phyloP scores from a whole-genome alignment of 352 stramenopile genomes.

The Globisporangium cystogenes region DNA sequence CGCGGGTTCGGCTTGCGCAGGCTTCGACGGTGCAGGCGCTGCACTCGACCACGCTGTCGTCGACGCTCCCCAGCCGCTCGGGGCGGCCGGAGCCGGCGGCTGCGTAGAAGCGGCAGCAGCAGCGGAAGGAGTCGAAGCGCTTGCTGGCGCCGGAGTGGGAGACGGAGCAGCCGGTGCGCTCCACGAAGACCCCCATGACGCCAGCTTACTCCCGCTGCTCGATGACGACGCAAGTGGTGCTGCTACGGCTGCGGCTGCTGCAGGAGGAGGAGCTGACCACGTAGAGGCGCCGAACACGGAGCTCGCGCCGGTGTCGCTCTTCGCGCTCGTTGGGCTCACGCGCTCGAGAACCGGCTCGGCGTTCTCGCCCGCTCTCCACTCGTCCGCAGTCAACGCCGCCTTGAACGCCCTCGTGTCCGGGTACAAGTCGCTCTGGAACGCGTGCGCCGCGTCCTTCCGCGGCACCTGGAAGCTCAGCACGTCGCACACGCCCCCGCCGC shows the following conservation, averaged over 20 bases:
- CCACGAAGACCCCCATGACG: constrained; percentile 10
- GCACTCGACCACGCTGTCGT: constrained; percentile 23
- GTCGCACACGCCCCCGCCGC: constrained; percentile 40
- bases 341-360: constrained; percentile 32
- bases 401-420: constrained; percentile 38
- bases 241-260: neutral
- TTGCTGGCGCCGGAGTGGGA: neutral
- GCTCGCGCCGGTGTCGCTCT: constrained; percentile 10
- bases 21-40: neutral
- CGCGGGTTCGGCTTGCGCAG: constrained; percentile 5
- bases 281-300: constrained; percentile 28
- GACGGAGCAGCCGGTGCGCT: constrained; percentile 2
- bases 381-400: constrained; percentile 28
- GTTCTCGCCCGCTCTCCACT: constrained; percentile 43
- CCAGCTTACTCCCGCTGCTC: neutral
- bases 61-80: constrained; percentile 12
- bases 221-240: neutral
- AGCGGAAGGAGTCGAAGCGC: constrained; percentile 5
- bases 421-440: constrained; percentile 79
- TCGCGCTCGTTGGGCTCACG: constrained; percentile 23
- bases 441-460: constrained; percentile 43
- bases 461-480: constrained; percentile 63
- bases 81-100: constrained; percentile 1
- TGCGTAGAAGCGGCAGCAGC: constrained; percentile 4
- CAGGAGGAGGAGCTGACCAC: neutral